A percentile compares a stretch with the other conserved stretches of the same genome.
Evolutionary conservation across 768 basidiomycete genomes (phyloP).

Genomic region (Phlebiopsis gigantea): DNA sequence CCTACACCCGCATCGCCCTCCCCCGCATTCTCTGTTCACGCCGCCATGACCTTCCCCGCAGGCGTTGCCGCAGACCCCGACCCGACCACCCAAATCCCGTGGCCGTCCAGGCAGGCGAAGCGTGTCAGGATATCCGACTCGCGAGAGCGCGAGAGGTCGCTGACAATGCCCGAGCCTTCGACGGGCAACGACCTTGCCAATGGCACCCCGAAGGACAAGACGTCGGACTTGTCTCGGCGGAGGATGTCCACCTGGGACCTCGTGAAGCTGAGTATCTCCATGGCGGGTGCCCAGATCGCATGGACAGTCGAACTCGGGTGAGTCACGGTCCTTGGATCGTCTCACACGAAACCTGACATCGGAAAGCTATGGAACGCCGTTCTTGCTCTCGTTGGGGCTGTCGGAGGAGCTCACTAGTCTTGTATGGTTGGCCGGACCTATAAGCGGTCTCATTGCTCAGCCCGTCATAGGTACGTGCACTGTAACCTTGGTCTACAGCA

Average conservation of each 20-base stretch:
- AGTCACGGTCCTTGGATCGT: slow-evolving; percentile 22
- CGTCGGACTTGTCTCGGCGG: slow-evolving; percentile 9
- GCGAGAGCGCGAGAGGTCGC: slow-evolving; percentile 1
- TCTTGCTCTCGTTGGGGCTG: slow-evolving; percentile 73
- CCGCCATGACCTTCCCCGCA: slow-evolving; percentile 55
- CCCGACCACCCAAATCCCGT: slow-evolving; percentile 74
- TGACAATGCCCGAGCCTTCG: slow-evolving; percentile 5
- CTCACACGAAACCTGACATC: not conserved
- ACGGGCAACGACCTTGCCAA: slow-evolving; percentile 6
- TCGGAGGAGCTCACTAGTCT: slow-evolving; percentile 88
- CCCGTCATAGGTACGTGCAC: slow-evolving; percentile 81
- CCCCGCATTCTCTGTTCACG: not conserved
- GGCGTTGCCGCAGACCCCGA: slow-evolving; percentile 54
- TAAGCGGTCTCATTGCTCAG: slow-evolving; percentile 92
- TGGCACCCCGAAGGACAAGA: slow-evolving; percentile 15
- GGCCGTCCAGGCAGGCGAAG: slow-evolving; percentile 48
- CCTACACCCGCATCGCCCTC: not conserved
- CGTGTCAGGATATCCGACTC: slow-evolving; percentile 15
- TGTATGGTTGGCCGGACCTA: slow-evolving; percentile 94
- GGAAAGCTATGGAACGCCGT: slow-evolving; percentile 85
- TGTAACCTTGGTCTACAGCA: not conserved
- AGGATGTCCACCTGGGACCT: slow-evolving; percentile 39
- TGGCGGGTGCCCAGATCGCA: slow-evolving; percentile 92
- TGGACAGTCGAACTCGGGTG: slow-evolving; percentile 96
- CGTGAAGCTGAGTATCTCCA: slow-evolving; percentile 80